Percentiles rank a stretch among this genome's conserved stretches.
Evolutionary conservation across 345 rosid species (phyloP).

Genomic region (Turnera subulata): DNA sequence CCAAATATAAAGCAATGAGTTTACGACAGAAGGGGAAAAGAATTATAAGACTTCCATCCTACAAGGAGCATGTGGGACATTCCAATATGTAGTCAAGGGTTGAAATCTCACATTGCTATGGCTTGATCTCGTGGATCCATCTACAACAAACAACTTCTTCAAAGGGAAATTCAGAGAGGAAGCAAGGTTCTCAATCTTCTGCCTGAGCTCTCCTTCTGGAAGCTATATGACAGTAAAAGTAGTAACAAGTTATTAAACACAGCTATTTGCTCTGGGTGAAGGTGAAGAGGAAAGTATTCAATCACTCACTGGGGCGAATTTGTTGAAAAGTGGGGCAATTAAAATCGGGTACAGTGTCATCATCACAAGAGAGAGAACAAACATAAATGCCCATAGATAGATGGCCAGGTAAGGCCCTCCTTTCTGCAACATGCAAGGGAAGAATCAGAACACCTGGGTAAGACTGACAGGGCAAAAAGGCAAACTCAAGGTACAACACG

Average conservation of each 20-base stretch:
- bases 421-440: conserved; percentile 52
- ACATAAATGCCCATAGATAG: conserved; percentile 97
- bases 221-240: conserved; percentile 47
- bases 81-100: conserved; percentile 3
- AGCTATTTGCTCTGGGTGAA: background rate
- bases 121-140: conserved; percentile 99
- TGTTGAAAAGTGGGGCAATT: conserved; percentile 96
- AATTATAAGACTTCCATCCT: too few species aligned
- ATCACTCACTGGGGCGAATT: conserved; percentile 87
- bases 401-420: conserved; percentile 99
- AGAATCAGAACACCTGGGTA: conserved; percentile 5
- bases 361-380: conserved; percentile 90
- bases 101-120: conserved; percentile 90
- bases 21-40: too few species aligned
- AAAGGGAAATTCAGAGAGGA: conserved; percentile 82
- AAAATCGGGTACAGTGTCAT: conserved; percentile 90
- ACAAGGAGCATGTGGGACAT: background rate
- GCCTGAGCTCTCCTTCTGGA: conserved; percentile 82
- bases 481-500: background rate
- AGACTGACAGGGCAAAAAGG: background rate
- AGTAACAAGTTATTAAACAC: conserved; percentile 16
- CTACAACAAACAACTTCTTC: conserved; percentile 92
- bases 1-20: too few species aligned
- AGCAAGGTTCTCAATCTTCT: conserved; percentile 87
- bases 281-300: conserved; percentile 1